phyloP scores from a whole-genome alignment of 2,329 filamentous ascomycete species.

The Claviceps maximensis region DNA sequence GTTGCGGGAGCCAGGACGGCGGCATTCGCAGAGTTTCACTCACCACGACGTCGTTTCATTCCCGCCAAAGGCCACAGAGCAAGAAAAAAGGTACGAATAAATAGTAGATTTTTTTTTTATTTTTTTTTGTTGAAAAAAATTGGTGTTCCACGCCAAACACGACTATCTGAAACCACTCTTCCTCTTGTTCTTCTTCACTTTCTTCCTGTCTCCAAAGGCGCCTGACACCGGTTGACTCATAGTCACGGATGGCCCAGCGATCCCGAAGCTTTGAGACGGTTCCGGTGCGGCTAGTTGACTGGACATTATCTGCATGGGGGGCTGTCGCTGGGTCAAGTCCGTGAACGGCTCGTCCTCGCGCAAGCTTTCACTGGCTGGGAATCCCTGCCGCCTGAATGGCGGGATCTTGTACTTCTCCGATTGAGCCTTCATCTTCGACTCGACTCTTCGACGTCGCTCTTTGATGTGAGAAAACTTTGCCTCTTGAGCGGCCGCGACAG shows the following conservation, averaged over 20 bases:
- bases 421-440: conserved; percentile 20
- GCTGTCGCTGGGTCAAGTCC: conserved; percentile 6
- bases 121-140: no score
- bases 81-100: no score
- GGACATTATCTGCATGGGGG: conserved; percentile 20
- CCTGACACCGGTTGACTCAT: conserved; percentile 35
- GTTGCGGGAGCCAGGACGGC: no score
- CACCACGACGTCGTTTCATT: neutral
- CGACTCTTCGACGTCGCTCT: conserved; percentile 19
- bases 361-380: conserved; percentile 5
- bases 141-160: no score
- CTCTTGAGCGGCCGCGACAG: conserved; percentile 22
- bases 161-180: conserved; percentile 26
- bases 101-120: no score
- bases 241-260: conserved; percentile 17
- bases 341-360: conserved; percentile 7
- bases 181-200: conserved; percentile 30
- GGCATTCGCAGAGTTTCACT: no score
- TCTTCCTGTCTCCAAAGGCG: conserved; percentile 30
- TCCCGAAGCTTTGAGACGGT: conserved; percentile 22
- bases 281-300: conserved; percentile 20
- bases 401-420: conserved; percentile 22
- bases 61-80: neutral
- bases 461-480: conserved; percentile 22
- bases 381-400: conserved; percentile 15